Evolutionary conservation across 768 basidiomycete genomes (phyloP).

Genomic region (Suillus bovinus): DNA sequence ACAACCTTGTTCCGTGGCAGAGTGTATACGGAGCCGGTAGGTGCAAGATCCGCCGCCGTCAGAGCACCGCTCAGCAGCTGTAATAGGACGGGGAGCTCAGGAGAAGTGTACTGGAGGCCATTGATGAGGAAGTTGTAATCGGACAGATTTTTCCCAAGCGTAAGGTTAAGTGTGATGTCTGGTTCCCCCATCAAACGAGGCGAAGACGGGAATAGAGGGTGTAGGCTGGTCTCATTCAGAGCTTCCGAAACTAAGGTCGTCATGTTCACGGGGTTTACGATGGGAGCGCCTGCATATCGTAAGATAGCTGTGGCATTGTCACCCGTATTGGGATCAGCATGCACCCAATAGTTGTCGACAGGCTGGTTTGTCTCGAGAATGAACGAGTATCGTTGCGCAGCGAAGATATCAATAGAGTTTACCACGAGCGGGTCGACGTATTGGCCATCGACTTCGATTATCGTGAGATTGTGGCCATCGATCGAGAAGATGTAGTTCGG

Average conservation of each 20-base stretch:
- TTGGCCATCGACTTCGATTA: constrained; percentile 51
- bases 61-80: constrained; percentile 44
- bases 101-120: constrained; percentile 35
- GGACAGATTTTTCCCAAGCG: no score
- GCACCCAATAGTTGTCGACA: constrained; percentile 45
- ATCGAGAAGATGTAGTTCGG: constrained; percentile 45
- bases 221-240: background rate
- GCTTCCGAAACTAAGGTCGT: background rate
- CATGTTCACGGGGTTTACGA: constrained; percentile 33
- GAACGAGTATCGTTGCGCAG: constrained; percentile 55
- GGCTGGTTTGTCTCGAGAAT: constrained; percentile 38
- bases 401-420: constrained; percentile 45
- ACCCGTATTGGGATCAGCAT: constrained; percentile 35
- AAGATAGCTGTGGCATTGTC: constrained; percentile 44
- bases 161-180: constrained; percentile 38
- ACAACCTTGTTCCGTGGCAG: constrained; percentile 47
- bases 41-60: constrained; percentile 37
- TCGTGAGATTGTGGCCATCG: constrained; percentile 43
- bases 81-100: constrained; percentile 44
- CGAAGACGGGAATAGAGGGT: background rate
- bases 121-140: constrained; percentile 32
- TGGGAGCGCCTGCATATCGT: constrained; percentile 41
- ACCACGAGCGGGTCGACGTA: constrained; percentile 36
- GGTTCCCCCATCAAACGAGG: constrained; percentile 2
- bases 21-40: constrained; percentile 43